Conservation (phyloP, 345 rosid species). For the Dovyalis caffra region DNA sequence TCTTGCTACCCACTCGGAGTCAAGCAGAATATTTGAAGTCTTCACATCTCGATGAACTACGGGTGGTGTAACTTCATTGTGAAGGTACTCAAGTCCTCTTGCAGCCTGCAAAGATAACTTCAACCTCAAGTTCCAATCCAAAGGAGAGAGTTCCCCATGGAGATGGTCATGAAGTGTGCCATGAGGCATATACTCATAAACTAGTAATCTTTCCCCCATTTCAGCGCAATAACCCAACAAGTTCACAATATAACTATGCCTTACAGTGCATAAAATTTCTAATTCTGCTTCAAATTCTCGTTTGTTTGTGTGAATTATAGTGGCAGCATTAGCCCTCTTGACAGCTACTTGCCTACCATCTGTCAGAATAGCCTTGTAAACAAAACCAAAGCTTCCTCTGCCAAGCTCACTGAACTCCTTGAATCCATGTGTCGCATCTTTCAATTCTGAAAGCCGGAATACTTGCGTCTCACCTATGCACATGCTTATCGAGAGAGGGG, state of each 20-base stretch:
- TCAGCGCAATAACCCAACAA: constrained; percentile 82
- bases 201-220: constrained; percentile 88
- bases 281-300: constrained; percentile 80
- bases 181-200: constrained; percentile 84
- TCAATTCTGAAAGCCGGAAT: constrained; percentile 77
- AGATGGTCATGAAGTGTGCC: constrained; percentile 88
- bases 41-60: constrained; percentile 71
- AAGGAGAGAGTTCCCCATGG: constrained; percentile 72
- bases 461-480: constrained; percentile 73
- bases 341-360: constrained; percentile 95
- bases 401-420: constrained; percentile 95
- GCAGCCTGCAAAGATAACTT: constrained; percentile 73
- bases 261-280: constrained; percentile 66
- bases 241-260: constrained; percentile 82
- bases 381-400: constrained; percentile 91
- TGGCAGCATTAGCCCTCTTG: constrained; percentile 91
- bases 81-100: constrained; percentile 83
- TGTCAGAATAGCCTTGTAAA: constrained; percentile 70
- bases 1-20: constrained; percentile 82
- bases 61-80: constrained; percentile 60
- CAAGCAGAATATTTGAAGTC: constrained; percentile 76
- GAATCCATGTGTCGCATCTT: constrained; percentile 92
- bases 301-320: constrained; percentile 77
- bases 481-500: constrained; percentile 39
- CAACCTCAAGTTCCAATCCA: constrained; percentile 65